These are phyloP conservation scores for Diphasiastrum complanatum DNA, from an alignment of 83 land plant genomes.

Conservation along the genomic window DNA sequence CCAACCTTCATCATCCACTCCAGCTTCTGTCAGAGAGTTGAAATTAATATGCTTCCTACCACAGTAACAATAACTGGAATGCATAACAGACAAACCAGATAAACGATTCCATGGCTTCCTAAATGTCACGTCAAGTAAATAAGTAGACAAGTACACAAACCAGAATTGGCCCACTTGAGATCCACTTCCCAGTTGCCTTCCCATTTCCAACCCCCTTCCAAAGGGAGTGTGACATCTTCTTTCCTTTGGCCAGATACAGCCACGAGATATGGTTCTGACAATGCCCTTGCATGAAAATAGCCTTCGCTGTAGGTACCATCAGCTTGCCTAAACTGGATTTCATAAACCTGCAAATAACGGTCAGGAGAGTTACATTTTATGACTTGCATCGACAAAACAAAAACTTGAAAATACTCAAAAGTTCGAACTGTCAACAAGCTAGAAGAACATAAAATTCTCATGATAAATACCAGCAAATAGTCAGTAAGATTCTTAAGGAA, in stretches of 20 bases:
- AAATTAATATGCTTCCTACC: not conserved
- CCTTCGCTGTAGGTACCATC: constrained; percentile 19
- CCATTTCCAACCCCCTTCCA: constrained; percentile 31
- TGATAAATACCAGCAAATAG: no score
- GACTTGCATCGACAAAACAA: not conserved
- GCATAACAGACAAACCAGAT: no score
- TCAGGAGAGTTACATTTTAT: not conserved
- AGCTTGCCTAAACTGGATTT: constrained; percentile 13
- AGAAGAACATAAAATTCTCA: no score
- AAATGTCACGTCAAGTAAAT: no score
- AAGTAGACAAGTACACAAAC: constrained; percentile 12
- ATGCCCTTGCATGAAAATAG: constrained; percentile 11
- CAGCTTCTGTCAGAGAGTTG: constrained; percentile 6
- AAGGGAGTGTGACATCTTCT: constrained; percentile 23
- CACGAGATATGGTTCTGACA: not conserved
- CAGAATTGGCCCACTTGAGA: constrained; percentile 16
- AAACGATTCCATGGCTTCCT: no score
- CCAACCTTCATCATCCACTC: constrained; percentile 30
- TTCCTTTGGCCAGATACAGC: constrained; percentile 24
- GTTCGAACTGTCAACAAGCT: no score
- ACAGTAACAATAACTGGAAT: no score
- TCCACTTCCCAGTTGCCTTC: constrained; percentile 29
- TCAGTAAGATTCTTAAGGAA: no score
- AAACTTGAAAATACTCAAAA: no score
- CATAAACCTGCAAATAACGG: constrained; percentile 20